Base-by-base conservation (phyloP, 2,329 filamentous ascomycete genomes). In the Fusarium sp. region DNA sequence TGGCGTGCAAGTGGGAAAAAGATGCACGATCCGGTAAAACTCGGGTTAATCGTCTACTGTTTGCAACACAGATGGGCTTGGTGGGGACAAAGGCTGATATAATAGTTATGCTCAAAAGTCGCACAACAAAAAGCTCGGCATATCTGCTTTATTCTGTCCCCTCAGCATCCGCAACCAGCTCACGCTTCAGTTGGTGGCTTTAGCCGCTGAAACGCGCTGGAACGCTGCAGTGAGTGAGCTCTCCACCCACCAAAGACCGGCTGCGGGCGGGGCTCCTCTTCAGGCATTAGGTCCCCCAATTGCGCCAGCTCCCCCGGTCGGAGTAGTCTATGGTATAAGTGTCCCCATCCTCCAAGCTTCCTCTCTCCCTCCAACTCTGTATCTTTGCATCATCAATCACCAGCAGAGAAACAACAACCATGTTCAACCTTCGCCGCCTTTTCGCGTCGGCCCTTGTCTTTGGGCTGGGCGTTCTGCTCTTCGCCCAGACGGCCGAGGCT, bases 401-500 rank as follows among this genome's bases (percentile, higher is more conserved):
- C 51, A 47, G 53, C 46, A 38, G 47, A 47, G 56, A 65, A 57
- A 66, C 62, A 53, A 45, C 58, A 78, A 86, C 72, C 70, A 96
- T 96, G 92, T 86, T 92, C 74, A 89, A 84, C 73, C 72, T 93
- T 56, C 86, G 90, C 78, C 84, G 88, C 71, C 76, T 93, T 67
- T 75, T 92, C 73, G 82, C 89, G 75, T 87, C 90, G 72, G 82
- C 89, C 71, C 83, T 96, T 73, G 85, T 97, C 72, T 76, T 96
- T 71, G 88, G 91, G 71, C 82, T 93, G 70, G 83, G 84, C 68
- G 82, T 94, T 74, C 79, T 93, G 68, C 86, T 92, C 80, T 87
- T 96, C 74, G 84, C 89, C 68, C 88, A 92, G 78, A 84, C 86
- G 31, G 87, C 85, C 57, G 87, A 90, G 69, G 90, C 91, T 50